Conservation (phyloP, 345 rosid species). For the Triadica sebifera region DNA sequence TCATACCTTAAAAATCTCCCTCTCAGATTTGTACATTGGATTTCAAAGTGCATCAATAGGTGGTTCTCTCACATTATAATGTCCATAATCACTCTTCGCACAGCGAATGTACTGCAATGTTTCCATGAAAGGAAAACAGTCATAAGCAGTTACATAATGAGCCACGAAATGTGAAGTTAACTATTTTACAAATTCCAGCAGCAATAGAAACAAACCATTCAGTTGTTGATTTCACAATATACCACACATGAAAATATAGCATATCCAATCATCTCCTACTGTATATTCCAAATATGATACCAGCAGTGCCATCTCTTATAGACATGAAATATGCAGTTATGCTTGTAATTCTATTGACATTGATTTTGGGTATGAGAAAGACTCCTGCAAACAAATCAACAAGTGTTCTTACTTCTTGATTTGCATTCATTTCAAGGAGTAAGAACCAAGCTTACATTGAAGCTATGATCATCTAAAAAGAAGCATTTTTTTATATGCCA, state of each 20-base stretch:
- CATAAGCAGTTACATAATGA: background rate
- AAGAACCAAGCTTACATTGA: background rate
- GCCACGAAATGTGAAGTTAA: background rate
- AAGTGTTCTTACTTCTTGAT: background rate
- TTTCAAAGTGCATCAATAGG: slow-evolving; percentile 89
- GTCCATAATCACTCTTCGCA: slow-evolving; percentile 75
- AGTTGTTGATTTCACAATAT: background rate
- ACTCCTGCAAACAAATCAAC: background rate
- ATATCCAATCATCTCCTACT: background rate
- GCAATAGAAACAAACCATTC: background rate
- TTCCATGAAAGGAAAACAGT: slow-evolving; percentile 3
- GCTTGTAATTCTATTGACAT: background rate
- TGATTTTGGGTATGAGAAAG: background rate
- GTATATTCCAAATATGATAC: background rate
- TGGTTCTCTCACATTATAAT: slow-evolving; percentile 84
- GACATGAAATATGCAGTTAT: background rate
- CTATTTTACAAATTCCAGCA: background rate
- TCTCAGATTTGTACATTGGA: slow-evolving; percentile 77
- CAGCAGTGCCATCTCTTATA: background rate
- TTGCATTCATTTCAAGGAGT: background rate
- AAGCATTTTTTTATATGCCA: background rate
- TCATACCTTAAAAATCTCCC: slow-evolving; percentile 74
- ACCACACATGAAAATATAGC: background rate
- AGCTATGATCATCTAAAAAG: background rate
- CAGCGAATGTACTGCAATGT: slow-evolving; percentile 78